Conservation (phyloP, 202 grass and related monocot species). For the Zoysia matrella region DNA sequence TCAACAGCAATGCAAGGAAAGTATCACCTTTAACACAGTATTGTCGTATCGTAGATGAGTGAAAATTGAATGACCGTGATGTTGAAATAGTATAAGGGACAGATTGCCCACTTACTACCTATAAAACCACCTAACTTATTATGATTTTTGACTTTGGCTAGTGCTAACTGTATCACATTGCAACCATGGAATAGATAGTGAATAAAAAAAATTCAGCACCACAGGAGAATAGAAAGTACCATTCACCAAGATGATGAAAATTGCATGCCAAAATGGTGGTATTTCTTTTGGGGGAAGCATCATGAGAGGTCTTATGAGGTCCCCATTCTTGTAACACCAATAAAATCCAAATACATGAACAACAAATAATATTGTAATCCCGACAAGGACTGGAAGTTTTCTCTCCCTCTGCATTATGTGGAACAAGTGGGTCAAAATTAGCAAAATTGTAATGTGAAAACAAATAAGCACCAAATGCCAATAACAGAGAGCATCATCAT, state of each 20-base stretch:
- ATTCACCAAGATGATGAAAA: slow-evolving; percentile 95
- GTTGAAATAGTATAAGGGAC: not conserved
- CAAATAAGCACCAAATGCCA: slow-evolving; percentile 11
- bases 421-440: slow-evolving; percentile 29
- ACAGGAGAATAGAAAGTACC: slow-evolving; percentile 57
- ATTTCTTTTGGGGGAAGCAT: slow-evolving; percentile 93
- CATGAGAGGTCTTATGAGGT: slow-evolving; percentile 78
- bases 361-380: slow-evolving; percentile 86
- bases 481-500: not conserved
- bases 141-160: not conserved
- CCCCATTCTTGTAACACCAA: slow-evolving; percentile 97
- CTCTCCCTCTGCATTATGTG: slow-evolving; percentile 78
- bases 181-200: not conserved
- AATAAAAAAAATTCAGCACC: slow-evolving; percentile 28
- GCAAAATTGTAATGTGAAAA: not conserved
- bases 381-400: slow-evolving; percentile 77
- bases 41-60: not conserved
- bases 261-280: slow-evolving; percentile 97
- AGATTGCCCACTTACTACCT: slow-evolving; percentile 9
- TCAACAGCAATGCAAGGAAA: slow-evolving; percentile 10
- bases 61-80: not conserved
- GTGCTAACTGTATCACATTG: not conserved
- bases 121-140: slow-evolving; percentile 10
- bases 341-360: slow-evolving; percentile 91
- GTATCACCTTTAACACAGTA: not conserved